Evolutionary conservation across 192 early-diverging fungal species (phyloP), one percentile per base, ranked within the genome.

Genomic region (Dissophora globulifera): DNA sequence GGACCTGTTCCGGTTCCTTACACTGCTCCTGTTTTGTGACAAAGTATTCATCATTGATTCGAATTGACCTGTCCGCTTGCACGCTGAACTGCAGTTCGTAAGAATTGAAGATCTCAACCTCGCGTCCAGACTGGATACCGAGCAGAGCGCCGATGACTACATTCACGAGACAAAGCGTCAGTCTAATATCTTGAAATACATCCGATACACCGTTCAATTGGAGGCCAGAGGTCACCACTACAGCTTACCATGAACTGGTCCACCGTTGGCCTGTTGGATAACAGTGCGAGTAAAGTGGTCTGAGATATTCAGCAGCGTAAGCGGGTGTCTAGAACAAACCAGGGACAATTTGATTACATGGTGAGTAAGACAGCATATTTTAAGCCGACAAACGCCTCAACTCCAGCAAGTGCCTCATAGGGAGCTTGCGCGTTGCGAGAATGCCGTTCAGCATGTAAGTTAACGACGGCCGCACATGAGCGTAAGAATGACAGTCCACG

Each of bases 271-370:
- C 20, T 80, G 80, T 63, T 94, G 93, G 60, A 92, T 67, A 35
- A 84, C 85, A 7, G 80, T 84, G 22, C 94, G 83, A 29, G 90
- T 94, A 78, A 84, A 94, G 59, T 95, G 94, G 69, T 95, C 94
- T 7, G 93, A 94, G 50, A 94, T 89, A 49, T 95, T 95, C 35
- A 94, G 79, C 54, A 95, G 81, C n/a, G 93, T 92, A 55, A 95
- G 84, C 6, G 94, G 92, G 81, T 95, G 94, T 20, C 93, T 94
- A 80, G 10, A 32, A 16, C 4, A 19, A 40, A 10, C 25, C 15
- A 45, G 31, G n/a, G 41, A 26, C 32, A 19, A 46, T 16, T n/a
- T 38, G 19, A 31, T 13, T 15, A 35, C n/a, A 47, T 23, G 19
- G 8, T 7, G 3, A 10, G 41, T 31, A n/a, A n/a, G n/a, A n/a